Evolutionary conservation across 192 early-diverging fungal genomes (phyloP).

Genomic region (Entomortierella chlamydospora): DNA sequence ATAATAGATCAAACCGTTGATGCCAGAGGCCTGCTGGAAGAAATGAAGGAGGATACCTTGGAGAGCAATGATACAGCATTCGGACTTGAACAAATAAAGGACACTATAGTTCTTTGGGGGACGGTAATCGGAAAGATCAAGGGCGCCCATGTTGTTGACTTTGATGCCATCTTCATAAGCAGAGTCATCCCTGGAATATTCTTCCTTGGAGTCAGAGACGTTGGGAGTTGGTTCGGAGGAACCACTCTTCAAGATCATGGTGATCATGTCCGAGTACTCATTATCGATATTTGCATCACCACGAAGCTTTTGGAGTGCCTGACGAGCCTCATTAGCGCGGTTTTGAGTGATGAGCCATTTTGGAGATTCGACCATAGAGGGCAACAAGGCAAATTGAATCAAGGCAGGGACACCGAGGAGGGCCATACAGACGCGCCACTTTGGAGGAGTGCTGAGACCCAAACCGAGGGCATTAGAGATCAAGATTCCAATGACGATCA

Average conservation of each 20-base stretch:
- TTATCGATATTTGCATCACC: conserved; percentile 62
- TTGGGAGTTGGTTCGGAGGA: conserved; percentile 10
- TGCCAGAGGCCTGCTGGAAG: conserved; percentile 86
- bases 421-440: conserved; percentile 80
- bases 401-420: conserved; percentile 71
- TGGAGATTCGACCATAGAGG: conserved; percentile 80
- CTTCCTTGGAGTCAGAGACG: conserved; percentile 20
- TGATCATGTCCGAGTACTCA: conserved; percentile 74
- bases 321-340: conserved; percentile 68
- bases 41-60: conserved; percentile 75
- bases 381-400: conserved; percentile 69
- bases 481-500: conserved; percentile 84
- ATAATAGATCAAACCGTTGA: conserved; percentile 90
- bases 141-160: conserved; percentile 28
- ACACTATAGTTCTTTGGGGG: conserved; percentile 58
- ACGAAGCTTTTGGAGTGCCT: conserved; percentile 66
- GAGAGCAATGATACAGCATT: conserved; percentile 71
- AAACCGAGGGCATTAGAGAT: conserved; percentile 73
- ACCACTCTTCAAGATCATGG: conserved; percentile 56
- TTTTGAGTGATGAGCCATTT: conserved; percentile 76
- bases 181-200: conserved; percentile 3
- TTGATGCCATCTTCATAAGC: conserved; percentile 28
- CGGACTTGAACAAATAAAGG: conserved; percentile 65
- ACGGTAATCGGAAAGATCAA: conserved; percentile 37
- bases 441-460: conserved; percentile 66